Conservation (phyloP, 768 basidiomycete species). For the Suillus paluster region DNA sequence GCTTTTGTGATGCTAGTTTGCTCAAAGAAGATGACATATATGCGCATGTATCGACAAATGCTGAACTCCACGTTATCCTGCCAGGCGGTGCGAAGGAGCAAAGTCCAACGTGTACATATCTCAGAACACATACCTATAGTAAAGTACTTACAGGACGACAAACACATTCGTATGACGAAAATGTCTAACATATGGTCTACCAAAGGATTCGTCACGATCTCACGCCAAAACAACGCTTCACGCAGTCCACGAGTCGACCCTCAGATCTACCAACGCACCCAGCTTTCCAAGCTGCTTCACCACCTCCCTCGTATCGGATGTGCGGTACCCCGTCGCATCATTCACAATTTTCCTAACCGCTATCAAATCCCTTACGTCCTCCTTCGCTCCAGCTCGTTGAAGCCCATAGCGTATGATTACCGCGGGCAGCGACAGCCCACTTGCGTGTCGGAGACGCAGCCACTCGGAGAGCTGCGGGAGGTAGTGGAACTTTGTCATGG, state of each 20-base stretch:
- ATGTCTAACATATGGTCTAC: too few species aligned
- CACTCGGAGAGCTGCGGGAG: conserved; percentile 1
- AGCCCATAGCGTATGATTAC: not conserved
- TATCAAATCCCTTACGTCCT: not conserved
- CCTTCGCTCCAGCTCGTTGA: not conserved
- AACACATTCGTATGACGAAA: too few species aligned
- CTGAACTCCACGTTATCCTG: too few species aligned
- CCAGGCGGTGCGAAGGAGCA: too few species aligned
- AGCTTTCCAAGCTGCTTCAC: not conserved
- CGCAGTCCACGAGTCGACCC: not conserved
- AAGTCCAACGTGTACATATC: too few species aligned
- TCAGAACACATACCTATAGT: too few species aligned
- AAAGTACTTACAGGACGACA: too few species aligned
- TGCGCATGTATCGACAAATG: too few species aligned
- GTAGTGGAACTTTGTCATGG: conserved; percentile 1
- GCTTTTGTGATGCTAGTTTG: too few species aligned
- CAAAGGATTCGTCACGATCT: too few species aligned
- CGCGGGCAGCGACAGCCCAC: not conserved
- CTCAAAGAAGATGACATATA: too few species aligned
- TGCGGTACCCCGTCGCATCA: not conserved
- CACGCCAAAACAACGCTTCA: not conserved
- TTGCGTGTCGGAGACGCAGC: not conserved
- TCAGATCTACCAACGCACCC: not conserved
- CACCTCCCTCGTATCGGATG: not conserved
- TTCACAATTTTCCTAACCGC: not conserved